A percentile compares a stretch with the other conserved stretches of the same genome.
phyloP scores from a whole-genome alignment of 768 basidiomycete genomes.

The Psilocybe subaeruginosa region DNA sequence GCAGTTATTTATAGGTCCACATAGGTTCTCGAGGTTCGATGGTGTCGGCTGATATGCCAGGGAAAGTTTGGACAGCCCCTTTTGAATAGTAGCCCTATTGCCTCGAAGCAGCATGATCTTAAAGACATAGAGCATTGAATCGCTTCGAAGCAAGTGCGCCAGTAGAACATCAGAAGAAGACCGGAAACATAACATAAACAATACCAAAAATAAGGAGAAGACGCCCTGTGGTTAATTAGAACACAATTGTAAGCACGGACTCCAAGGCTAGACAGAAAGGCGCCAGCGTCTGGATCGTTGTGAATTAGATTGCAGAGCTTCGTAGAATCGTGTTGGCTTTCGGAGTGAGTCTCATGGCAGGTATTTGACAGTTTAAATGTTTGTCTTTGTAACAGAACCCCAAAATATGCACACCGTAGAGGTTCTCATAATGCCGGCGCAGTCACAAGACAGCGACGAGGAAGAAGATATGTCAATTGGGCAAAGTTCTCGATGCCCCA shows the following conservation, averaged over 20 bases:
- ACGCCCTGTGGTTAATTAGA: neutral
- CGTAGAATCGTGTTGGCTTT: no score
- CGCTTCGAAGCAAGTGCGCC: no score
- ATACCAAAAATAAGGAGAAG: no score
- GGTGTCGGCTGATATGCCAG: neutral
- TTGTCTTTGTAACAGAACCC: neutral
- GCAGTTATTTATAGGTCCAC: neutral
- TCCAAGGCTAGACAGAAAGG: neutral
- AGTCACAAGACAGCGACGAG: neutral
- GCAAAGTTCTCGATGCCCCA: neutral
- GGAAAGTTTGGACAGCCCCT: neutral
- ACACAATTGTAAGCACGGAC: neutral
- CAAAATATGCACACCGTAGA: neutral
- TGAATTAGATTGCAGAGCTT: neutral
- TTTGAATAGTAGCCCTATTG: no score
- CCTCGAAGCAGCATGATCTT: no score
- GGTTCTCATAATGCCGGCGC: neutral
- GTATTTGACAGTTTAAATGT: neutral
- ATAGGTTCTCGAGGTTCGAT: neutral
- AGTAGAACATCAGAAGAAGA: no score
- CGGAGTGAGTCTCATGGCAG: neutral
- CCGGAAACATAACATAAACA: neutral
- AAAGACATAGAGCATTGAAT: no score
- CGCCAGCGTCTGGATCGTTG: neutral
- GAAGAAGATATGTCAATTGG: neutral